Conservation (phyloP, 2,329 filamentous ascomycete genomes). For the Thermochaetoides dissita region DNA sequence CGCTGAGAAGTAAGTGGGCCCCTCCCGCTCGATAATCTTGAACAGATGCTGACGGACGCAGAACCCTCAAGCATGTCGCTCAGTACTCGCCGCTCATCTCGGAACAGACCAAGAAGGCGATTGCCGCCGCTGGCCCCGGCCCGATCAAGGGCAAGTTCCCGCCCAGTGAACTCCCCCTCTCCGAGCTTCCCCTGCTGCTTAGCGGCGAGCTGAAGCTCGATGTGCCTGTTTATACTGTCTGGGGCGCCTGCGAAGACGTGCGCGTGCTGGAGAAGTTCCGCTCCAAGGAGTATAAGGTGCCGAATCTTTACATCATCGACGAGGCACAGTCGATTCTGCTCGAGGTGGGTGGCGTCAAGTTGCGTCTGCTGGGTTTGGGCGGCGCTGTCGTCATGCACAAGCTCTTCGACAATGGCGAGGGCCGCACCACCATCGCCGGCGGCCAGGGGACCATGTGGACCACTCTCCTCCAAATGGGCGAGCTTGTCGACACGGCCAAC, state of each 20-base stretch:
- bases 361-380: constrained; percentile 81
- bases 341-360: constrained; percentile 89
- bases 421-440: constrained; percentile 92
- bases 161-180: constrained; percentile 72
- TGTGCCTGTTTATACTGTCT: constrained; percentile 94
- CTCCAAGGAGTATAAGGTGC: constrained; percentile 93
- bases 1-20: constrained; percentile 71
- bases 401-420: constrained; percentile 96
- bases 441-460: constrained; percentile 99
- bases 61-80: constrained; percentile 93
- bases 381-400: constrained; percentile 99
- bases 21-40: not conserved
- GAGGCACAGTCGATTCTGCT: constrained; percentile 92
- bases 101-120: constrained; percentile 58
- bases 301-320: constrained; percentile 95
- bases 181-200: constrained; percentile 79
- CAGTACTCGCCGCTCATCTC: constrained; percentile 93
- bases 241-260: constrained; percentile 97
- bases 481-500: constrained; percentile 93
- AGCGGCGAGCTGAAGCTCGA: constrained; percentile 82
- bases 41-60: constrained; percentile 23
- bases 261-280: constrained; percentile 94
- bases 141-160: constrained; percentile 78
- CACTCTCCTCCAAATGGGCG: constrained; percentile 92
- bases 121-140: constrained; percentile 51